phyloP scores from a whole-genome alignment of 2,329 filamentous ascomycete species.

The Xylogone sp. region DNA sequence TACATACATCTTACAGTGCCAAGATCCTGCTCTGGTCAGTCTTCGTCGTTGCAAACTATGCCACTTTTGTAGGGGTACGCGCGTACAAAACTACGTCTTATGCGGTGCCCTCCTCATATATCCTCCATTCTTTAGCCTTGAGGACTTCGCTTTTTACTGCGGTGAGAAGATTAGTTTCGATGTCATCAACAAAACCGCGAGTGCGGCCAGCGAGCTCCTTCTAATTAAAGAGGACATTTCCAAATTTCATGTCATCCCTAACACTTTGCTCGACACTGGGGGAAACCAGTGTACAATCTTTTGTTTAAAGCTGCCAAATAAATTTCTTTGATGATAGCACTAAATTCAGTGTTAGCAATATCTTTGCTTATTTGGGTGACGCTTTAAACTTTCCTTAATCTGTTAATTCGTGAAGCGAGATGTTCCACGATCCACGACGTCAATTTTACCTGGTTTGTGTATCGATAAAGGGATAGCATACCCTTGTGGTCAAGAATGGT shows the following conservation, averaged over 20 bases:
- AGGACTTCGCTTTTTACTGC: background rate
- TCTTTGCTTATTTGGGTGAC: slow-evolving; percentile 13
- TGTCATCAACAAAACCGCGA: slow-evolving; percentile 19
- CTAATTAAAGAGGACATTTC: slow-evolving; percentile 15
- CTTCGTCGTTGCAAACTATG: no score
- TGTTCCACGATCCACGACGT: slow-evolving; percentile 18
- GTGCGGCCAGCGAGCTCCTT: slow-evolving; percentile 18
- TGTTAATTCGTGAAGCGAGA: slow-evolving; percentile 16
- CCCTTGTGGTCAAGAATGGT: slow-evolving; percentile 27
- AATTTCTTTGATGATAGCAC: slow-evolving; percentile 21
- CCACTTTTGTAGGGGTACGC: no score
- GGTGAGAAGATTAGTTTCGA: slow-evolving; percentile 20
- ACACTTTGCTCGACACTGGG: slow-evolving; percentile 21
- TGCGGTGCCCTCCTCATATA: no score
- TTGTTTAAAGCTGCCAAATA: background rate
- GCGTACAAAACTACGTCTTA: no score
- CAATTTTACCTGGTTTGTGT: background rate
- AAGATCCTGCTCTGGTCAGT: no score
- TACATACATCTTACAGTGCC: no score
- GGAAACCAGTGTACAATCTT: background rate
- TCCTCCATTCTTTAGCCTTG: no score
- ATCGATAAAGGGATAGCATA: slow-evolving; percentile 3
- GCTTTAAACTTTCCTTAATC: slow-evolving; percentile 15
- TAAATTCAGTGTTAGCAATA: slow-evolving; percentile 21
- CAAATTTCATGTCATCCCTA: slow-evolving; percentile 21